Conservation (phyloP, 495 filamentous ascomycete genomes). For the Penicillium crystallinum region DNA sequence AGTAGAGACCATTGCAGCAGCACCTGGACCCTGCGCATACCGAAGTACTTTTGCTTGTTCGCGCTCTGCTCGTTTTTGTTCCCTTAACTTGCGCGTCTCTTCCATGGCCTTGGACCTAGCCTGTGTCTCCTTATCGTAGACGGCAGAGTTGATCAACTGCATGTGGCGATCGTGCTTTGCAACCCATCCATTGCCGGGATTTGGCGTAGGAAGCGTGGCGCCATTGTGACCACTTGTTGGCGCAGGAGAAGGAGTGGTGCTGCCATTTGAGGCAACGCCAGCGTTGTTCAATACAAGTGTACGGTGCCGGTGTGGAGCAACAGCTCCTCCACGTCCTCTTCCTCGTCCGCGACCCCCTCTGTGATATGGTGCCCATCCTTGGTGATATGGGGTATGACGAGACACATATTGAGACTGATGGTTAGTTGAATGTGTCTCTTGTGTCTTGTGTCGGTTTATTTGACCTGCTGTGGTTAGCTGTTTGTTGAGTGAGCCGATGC, state of each 20-base stretch:
- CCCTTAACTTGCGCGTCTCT: slow-evolving; percentile 58
- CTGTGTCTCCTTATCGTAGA: slow-evolving; percentile 72
- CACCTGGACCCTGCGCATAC: slow-evolving; percentile 42
- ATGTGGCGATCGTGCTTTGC: slow-evolving; percentile 77
- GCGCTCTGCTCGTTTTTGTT: slow-evolving; percentile 52
- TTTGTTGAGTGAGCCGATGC: slow-evolving; percentile 12
- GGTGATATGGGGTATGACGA: slow-evolving; percentile 39
- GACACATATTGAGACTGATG: slow-evolving; percentile 29
- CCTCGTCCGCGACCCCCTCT: slow-evolving; percentile 29
- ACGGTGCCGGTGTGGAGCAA: slow-evolving; percentile 57
- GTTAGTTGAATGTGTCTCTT: slow-evolving; percentile 36
- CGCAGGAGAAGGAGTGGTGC: slow-evolving; percentile 28
- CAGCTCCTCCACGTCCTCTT: slow-evolving; percentile 36
- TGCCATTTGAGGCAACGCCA: slow-evolving; percentile 16
- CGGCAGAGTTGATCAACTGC: slow-evolving; percentile 79
- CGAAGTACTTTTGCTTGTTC: slow-evolving; percentile 55
- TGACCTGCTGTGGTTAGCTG: slow-evolving; percentile 51
- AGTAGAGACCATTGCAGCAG: slow-evolving; percentile 29
- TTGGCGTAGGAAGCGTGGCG: slow-evolving; percentile 22
- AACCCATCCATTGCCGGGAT: slow-evolving; percentile 59
- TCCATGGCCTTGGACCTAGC: slow-evolving; percentile 71
- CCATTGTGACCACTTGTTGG: slow-evolving; percentile 34
- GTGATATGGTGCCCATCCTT: slow-evolving; percentile 45
- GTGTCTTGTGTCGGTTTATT: slow-evolving; percentile 78
- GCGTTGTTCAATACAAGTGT: slow-evolving; percentile 67